These are phyloP conservation scores for Aureobasidium musti DNA, from an alignment of 2,329 filamentous ascomycete genomes.

Conservation along the genomic window DNA sequence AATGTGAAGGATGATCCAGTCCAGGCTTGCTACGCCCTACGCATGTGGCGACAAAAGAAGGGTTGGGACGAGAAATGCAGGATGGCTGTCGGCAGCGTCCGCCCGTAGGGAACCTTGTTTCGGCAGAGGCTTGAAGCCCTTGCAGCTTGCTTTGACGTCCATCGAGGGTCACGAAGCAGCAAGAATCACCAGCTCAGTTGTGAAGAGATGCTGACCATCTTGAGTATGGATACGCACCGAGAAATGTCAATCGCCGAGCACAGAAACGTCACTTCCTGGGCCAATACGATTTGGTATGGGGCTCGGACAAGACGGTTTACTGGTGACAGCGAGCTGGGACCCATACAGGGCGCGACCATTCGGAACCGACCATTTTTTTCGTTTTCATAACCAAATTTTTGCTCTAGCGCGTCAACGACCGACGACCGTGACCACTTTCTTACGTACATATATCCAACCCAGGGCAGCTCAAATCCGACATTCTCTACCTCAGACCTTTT, in stretches of 20 bases:
- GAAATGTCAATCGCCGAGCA: too few species aligned
- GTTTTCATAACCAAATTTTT: slow-evolving; percentile 28
- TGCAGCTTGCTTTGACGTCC: slow-evolving; percentile 9
- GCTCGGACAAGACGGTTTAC: slow-evolving; percentile 10
- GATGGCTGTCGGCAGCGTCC: slow-evolving; percentile 1
- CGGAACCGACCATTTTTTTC: slow-evolving; percentile 15
- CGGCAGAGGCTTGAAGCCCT: slow-evolving; percentile 4
- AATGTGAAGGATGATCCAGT: neutral
- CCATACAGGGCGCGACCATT: slow-evolving; percentile 25
- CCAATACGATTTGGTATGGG: slow-evolving; percentile 11
- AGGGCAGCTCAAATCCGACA: slow-evolving; percentile 25
- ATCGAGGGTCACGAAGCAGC: neutral
- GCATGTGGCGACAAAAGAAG: slow-evolving; percentile 22
- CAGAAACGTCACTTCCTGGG: slow-evolving; percentile 9
- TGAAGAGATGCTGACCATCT: slow-evolving; percentile 5
- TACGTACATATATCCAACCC: slow-evolving; percentile 28
- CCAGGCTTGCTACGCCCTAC: slow-evolving; percentile 15
- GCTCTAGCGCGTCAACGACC: slow-evolving; percentile 26
- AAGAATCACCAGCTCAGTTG: neutral
- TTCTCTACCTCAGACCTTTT: neutral
- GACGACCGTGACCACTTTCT: slow-evolving; percentile 23
- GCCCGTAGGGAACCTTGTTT: neutral
- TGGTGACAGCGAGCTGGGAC: too few species aligned
- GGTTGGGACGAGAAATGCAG: slow-evolving; percentile 6
- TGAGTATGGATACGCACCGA: neutral